Percentiles rank a stretch among this genome's conserved stretches.
Evolutionary conservation across 257 asterid species (phyloP).

Genomic region (Nicotiana tomentosiformis): DNA sequence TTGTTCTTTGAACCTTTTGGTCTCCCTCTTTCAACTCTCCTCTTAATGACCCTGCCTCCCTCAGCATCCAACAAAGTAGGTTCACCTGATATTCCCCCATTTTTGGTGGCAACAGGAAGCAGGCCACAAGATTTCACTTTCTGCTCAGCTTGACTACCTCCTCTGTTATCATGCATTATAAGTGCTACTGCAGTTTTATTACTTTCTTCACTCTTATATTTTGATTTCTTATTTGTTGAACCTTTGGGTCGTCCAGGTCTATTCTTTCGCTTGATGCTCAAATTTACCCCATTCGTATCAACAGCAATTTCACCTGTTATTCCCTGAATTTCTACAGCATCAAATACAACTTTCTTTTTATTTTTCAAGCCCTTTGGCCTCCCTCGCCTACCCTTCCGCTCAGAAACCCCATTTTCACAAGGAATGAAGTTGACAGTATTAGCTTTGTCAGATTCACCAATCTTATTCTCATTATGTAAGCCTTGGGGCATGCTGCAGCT

Average conservation of each 20-base stretch:
- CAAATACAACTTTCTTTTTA: not conserved
- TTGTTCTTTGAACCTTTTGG: conserved; percentile 19
- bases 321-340: not conserved
- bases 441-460: not conserved
- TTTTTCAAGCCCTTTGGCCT: conserved; percentile 14
- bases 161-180: not conserved
- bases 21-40: conserved; percentile 2
- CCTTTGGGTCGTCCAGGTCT: conserved; percentile 20
- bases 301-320: not conserved
- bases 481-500: conserved; percentile 5
- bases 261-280: not conserved
- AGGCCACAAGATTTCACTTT: not conserved
- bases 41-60: not conserved
- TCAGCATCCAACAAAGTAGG: not conserved
- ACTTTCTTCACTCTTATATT: not conserved
- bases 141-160: conserved; percentile 6
- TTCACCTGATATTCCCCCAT: not conserved
- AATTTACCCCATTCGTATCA: not conserved
- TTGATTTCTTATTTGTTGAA: conserved; percentile 16
- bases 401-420: not conserved
- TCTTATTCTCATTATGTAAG: not conserved
- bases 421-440: not conserved
- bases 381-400: conserved; percentile 4
- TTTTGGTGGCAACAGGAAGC: conserved; percentile 5
- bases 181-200: not conserved